Conservation (phyloP, 176 grass and related monocot species). For the Cenchrus americanus region DNA sequence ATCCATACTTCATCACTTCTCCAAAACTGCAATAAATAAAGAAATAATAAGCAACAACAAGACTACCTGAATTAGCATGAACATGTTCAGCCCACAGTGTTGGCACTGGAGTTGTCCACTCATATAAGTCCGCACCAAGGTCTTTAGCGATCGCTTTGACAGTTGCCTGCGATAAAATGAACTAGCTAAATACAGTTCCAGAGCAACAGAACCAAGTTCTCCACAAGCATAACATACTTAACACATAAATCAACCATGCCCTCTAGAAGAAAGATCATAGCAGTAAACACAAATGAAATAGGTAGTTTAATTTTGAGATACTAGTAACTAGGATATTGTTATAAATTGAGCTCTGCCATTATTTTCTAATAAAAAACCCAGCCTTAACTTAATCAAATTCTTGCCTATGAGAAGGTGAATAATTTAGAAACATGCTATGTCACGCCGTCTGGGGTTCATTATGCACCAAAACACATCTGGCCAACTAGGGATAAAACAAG, state of each 20-base stretch:
- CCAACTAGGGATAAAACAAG: conserved; percentile 3
- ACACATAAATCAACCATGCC: neutral
- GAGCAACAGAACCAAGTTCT: conserved; percentile 27
- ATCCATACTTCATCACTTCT: neutral
- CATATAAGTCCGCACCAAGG: conserved; percentile 71
- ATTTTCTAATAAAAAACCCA: neutral
- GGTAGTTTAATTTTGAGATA: conserved; percentile 19
- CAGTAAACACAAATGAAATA: conserved; percentile 21
- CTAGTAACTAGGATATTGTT: neutral
- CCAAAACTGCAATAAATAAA: conserved; percentile 13
- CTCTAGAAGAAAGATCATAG: conserved; percentile 4
- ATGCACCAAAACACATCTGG: conserved; percentile 24
- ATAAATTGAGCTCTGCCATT: neutral
- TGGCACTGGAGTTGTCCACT: conserved; percentile 92
- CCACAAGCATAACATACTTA: neutral
- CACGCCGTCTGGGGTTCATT: neutral
- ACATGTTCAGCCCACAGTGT: conserved; percentile 89
- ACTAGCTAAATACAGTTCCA: conserved; percentile 29
- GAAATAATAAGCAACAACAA: neutral
- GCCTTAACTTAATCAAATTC: neutral
- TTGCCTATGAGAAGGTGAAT: neutral
- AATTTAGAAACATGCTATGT: conserved; percentile 22
- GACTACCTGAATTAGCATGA: conserved; percentile 67
- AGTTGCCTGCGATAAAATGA: conserved; percentile 62
- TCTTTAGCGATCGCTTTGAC: conserved; percentile 69